Percentiles rank a stretch among this genome's conserved stretches.
Evolutionary conservation across 768 basidiomycete genomes (phyloP).

Genomic region (Hydnum rufescens): DNA sequence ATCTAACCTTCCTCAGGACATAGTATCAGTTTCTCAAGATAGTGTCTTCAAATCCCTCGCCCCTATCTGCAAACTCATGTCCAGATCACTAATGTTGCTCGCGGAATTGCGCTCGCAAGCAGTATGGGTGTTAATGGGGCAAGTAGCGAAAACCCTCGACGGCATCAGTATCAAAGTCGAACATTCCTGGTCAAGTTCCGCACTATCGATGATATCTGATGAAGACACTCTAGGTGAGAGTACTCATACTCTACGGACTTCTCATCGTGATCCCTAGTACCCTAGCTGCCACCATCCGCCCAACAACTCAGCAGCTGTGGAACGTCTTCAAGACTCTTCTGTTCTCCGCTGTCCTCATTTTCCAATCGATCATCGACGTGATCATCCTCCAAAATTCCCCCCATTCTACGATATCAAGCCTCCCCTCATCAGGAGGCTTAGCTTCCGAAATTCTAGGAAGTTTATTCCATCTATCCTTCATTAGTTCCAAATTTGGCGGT

Average conservation of each 20-base stretch:
- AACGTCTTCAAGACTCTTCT: slow-evolving; percentile 48
- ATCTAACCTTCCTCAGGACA: no score
- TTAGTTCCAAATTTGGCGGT: slow-evolving; percentile 66
- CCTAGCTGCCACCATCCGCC: no score
- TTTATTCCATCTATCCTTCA: slow-evolving; percentile 50
- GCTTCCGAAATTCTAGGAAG: slow-evolving; percentile 35
- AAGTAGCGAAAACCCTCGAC: slow-evolving; percentile 15
- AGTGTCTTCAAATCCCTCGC: no score
- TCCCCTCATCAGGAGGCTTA: slow-evolving; percentile 17
- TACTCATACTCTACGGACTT: no score
- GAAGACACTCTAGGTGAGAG: background rate
- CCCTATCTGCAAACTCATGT: no score
- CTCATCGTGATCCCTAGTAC: no score
- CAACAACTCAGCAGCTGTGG: slow-evolving; percentile 29
- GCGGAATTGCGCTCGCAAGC: no score
- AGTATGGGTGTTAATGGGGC: background rate
- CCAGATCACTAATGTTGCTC: no score
- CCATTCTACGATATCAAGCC: background rate
- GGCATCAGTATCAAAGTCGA: background rate
- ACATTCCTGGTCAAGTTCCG: background rate
- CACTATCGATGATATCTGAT: background rate
- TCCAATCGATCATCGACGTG: slow-evolving; percentile 38
- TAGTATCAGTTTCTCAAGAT: no score
- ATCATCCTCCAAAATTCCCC: slow-evolving; percentile 23
- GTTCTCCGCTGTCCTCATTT: slow-evolving; percentile 53